Percentiles rank a stretch among this genome's conserved stretches.
These are phyloP conservation scores for Dictyostelium brefeldianum DNA, from an alignment of 78 protist genomes.

Conservation along the genomic window DNA sequence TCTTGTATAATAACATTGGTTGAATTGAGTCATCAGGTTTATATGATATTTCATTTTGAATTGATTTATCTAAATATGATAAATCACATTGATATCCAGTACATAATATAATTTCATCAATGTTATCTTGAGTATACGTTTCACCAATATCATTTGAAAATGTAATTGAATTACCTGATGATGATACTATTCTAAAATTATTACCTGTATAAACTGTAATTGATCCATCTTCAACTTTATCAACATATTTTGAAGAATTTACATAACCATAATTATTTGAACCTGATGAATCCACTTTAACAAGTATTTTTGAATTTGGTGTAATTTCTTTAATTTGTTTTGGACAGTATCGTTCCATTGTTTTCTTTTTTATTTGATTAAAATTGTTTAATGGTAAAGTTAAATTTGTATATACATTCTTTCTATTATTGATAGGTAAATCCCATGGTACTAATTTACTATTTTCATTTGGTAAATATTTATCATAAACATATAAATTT, in stretches of 20 bases:
- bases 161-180: background rate
- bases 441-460: background rate
- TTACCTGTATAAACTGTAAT: background rate
- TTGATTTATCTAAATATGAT: background rate
- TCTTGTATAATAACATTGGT: background rate
- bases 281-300: background rate
- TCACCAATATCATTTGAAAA: background rate
- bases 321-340: background rate
- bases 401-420: background rate
- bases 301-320: background rate
- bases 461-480: background rate
- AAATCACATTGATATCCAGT: background rate
- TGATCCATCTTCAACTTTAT: background rate
- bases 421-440: background rate
- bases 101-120: background rate
- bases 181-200: background rate
- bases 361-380: background rate
- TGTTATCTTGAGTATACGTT: background rate
- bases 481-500: background rate
- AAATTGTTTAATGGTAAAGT: background rate
- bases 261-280: background rate
- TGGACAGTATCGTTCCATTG: background rate
- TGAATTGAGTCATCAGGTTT: background rate
- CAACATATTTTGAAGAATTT: background rate
- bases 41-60: background rate